Conservation (phyloP, 2,329 filamentous ascomycete genomes). For the Magnaporthales sp. region DNA sequence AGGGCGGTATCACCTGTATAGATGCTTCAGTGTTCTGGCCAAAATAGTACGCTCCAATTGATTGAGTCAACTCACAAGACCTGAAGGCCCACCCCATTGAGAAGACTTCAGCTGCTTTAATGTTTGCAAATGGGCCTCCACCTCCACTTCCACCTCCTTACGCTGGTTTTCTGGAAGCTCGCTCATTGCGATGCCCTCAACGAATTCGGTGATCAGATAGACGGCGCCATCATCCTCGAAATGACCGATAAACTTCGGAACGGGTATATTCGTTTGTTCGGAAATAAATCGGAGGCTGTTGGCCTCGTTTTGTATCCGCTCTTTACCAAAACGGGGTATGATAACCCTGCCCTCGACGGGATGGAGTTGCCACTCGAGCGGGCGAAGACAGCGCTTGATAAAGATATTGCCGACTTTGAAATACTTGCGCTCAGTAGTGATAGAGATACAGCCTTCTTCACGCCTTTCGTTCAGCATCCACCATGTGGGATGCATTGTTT, state of each 20-base stretch:
- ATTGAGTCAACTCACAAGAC: conserved; percentile 19
- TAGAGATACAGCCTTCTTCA: conserved; percentile 4
- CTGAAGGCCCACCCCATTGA: conserved; percentile 17
- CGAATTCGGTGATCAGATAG: conserved; percentile 19
- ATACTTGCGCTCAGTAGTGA: conserved; percentile 8
- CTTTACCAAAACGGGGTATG: conserved; percentile 9
- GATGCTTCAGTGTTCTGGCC: background rate
- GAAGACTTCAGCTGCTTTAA: conserved; percentile 18
- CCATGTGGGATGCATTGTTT: too few relatives aligned
- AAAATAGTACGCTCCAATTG: conserved; percentile 11
- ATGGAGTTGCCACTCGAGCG: conserved; percentile 16
- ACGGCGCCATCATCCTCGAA: conserved; percentile 23
- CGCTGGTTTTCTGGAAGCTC: conserved; percentile 11
- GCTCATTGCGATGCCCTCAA: conserved; percentile 20
- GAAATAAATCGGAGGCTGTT: conserved; percentile 16
- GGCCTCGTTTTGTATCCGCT: conserved; percentile 21
- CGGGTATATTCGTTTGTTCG: conserved; percentile 17
- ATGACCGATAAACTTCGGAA: conserved; percentile 15
- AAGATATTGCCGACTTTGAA: background rate
- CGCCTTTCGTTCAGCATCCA: conserved; percentile 5
- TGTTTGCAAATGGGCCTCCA: conserved; percentile 12
- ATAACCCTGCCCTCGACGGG: background rate
- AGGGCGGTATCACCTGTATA: conserved; percentile 15
- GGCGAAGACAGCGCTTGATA: conserved; percentile 20
- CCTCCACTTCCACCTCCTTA: conserved; percentile 5